These are phyloP conservation scores for Ophiostoma ulmi DNA, from an alignment of 2,329 filamentous ascomycete genomes.

Conservation along the genomic window DNA sequence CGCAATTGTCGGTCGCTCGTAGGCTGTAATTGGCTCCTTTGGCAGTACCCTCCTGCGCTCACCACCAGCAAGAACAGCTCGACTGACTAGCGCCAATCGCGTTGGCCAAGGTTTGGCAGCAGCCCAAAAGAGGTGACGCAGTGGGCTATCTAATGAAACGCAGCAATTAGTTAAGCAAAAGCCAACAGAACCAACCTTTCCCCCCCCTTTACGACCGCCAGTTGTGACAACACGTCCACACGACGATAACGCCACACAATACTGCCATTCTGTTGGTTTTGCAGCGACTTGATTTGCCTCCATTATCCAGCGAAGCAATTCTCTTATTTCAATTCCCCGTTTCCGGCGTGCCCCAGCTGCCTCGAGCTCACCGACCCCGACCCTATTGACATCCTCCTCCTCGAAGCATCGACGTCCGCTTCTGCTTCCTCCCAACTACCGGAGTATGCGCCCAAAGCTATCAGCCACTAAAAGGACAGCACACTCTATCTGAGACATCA, in stretches of 20 bases:
- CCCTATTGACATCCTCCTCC: neutral
- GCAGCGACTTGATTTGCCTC: neutral
- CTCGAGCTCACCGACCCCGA: slow-evolving; percentile 6
- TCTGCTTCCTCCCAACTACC: neutral
- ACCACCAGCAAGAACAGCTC: slow-evolving; percentile 1
- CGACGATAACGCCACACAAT: neutral
- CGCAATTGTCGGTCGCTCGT: slow-evolving; percentile 6
- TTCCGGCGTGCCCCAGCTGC: neutral
- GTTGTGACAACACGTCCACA: slow-evolving; percentile 5
- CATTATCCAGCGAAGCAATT: neutral
- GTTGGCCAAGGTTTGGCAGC: slow-evolving; percentile 4
- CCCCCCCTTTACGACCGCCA: slow-evolving; percentile 12
- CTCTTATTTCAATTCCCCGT: neutral
- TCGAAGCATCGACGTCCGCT: neutral
- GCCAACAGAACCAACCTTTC: neutral
- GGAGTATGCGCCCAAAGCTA: slow-evolving; percentile 16
- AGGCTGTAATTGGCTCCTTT: neutral
- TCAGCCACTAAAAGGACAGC: neutral
- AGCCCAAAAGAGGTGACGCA: slow-evolving; percentile 7
- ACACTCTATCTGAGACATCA: slow-evolving; percentile 1
- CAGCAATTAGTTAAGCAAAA: neutral
- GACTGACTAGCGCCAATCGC: slow-evolving; percentile 3
- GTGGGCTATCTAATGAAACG: neutral
- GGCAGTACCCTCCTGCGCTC: neutral
- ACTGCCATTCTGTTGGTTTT: slow-evolving; percentile 2